These are phyloP conservation scores for Spergularia bocconei DNA, from an alignment of 148 eudicot species.

Conservation along the genomic window DNA sequence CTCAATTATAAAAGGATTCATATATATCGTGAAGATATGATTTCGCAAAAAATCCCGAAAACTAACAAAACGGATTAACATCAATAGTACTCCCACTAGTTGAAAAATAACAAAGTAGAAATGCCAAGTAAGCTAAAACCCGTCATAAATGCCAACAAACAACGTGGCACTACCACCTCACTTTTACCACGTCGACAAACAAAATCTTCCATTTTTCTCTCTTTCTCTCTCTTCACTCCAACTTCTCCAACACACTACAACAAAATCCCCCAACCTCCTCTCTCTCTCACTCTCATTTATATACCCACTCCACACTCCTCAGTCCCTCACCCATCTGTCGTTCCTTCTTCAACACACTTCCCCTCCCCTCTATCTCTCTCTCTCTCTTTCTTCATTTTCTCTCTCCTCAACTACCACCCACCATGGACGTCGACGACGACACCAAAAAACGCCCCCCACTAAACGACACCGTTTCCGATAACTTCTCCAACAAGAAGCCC, in stretches of 20 bases:
- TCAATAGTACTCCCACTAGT: too few relatives aligned
- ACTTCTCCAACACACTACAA: background rate
- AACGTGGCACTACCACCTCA: slow-evolving; percentile 17
- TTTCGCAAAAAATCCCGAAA: too few relatives aligned
- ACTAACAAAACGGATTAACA: too few relatives aligned
- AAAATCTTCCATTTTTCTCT: background rate
- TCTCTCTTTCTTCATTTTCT: background rate
- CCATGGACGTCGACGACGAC: background rate
- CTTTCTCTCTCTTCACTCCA: background rate
- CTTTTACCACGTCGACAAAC: slow-evolving; percentile 3
- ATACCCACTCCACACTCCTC: background rate
- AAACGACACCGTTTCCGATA: background rate
- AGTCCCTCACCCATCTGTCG: background rate
- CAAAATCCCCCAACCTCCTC: too few relatives aligned
- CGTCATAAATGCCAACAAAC: slow-evolving; percentile 1
- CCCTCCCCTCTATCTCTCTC: too few relatives aligned
- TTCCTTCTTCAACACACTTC: too few relatives aligned
- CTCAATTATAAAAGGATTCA: too few relatives aligned
- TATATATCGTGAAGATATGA: too few relatives aligned
- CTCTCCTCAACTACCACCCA: background rate
- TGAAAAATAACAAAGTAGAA: background rate
- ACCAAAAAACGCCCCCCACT: background rate
- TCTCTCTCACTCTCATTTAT: background rate
- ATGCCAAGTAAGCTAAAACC: background rate
- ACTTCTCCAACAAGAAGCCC: slow-evolving; percentile 17